Evolutionary conservation across 176 grass and related monocot species (phyloP).

Genomic region (Eleusine coracana): DNA sequence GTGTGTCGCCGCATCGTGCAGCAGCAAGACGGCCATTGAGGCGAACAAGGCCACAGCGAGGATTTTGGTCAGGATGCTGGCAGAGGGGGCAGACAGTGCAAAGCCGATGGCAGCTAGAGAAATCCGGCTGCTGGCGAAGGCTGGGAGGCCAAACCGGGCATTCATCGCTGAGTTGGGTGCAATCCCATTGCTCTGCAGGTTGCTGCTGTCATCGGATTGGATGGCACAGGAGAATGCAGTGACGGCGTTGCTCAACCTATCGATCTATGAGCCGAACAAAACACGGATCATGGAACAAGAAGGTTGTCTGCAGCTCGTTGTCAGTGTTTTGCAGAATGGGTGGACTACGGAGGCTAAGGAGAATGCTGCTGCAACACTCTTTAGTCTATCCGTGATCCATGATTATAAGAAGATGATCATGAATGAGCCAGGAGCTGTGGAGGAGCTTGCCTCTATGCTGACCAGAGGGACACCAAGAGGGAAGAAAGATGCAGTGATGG

Average conservation of each 20-base stretch:
- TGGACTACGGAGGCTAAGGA: constrained; percentile 83
- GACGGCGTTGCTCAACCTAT: constrained; percentile 87
- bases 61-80: constrained; percentile 71
- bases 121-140: constrained; percentile 85
- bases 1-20: constrained; percentile 56
- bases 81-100: constrained; percentile 43
- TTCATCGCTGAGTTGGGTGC: constrained; percentile 86
- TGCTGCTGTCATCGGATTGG: constrained; percentile 60
- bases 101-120: constrained; percentile 71
- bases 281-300: constrained; percentile 79
- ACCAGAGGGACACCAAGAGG: constrained; percentile 80
- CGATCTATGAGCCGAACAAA: constrained; percentile 90
- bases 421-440: constrained; percentile 71
- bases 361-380: constrained; percentile 94
- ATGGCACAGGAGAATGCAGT: constrained; percentile 93
- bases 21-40: constrained; percentile 68
- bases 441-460: constrained; percentile 72
- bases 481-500: constrained; percentile 97
- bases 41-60: constrained; percentile 67
- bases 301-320: constrained; percentile 67
- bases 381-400: constrained; percentile 92
- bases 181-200: constrained; percentile 63
- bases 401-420: constrained; percentile 92
- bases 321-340: constrained; percentile 77
- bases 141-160: constrained; percentile 73